phyloP scores from a whole-genome alignment of 164 flowering plant genomes.

The Vitis cinerea region DNA sequence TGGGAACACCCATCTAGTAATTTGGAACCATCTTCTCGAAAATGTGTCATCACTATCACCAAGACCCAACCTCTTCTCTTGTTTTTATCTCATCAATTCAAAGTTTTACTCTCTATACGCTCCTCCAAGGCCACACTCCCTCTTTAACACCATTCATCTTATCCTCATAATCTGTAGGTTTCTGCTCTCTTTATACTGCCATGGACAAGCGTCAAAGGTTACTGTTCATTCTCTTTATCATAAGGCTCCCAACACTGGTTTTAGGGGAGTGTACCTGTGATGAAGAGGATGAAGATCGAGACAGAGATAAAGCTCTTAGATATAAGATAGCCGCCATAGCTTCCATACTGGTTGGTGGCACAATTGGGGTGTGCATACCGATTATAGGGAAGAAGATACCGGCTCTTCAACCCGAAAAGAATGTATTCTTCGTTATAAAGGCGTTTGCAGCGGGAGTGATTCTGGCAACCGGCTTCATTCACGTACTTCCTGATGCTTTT shows the following conservation, averaged over 20 bases:
- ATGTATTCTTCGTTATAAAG: constrained; percentile 31
- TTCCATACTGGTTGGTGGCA: constrained; percentile 26
- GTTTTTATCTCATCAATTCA: no score
- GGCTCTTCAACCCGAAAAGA: constrained; percentile 22
- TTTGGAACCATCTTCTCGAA: no score
- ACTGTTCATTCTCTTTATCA: neutral
- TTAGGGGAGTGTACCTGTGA: constrained; percentile 16
- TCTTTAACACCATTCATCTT: no score
- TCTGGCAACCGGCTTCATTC: constrained; percentile 40
- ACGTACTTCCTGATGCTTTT: constrained; percentile 41
- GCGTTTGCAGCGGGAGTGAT: constrained; percentile 51
- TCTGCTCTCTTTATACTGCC: no score
- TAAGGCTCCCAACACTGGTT: constrained; percentile 6
- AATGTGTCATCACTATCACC: no score
- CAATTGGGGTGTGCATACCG: constrained; percentile 28
- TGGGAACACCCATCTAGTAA: no score
- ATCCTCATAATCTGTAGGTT: no score
- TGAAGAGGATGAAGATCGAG: neutral
- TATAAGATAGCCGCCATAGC: constrained; percentile 25
- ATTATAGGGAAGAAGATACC: constrained; percentile 22
- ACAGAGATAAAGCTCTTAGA: constrained; percentile 16
- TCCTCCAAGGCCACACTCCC: no score
- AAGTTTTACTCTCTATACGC: no score
- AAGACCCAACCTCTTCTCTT: no score
- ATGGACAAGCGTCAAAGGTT: no score